phyloP scores from a whole-genome alignment of 2,329 filamentous ascomycete genomes.

The Penicillium sp. region DNA sequence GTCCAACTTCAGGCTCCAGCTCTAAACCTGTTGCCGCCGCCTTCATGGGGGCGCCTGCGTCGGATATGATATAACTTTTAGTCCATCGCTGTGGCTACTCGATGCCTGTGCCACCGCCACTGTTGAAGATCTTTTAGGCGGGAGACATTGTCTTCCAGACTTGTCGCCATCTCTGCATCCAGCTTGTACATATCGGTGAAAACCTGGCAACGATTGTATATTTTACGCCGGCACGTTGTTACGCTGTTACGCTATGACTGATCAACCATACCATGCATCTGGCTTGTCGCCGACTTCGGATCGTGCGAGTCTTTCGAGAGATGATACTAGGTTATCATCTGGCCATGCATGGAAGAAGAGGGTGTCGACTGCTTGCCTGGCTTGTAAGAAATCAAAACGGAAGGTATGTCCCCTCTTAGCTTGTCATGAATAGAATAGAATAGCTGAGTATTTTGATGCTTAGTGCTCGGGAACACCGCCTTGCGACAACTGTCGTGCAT shows the following conservation, averaged over 20 bases:
- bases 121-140: not conserved
- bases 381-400: constrained; percentile 44
- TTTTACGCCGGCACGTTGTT: not conserved
- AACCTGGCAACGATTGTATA: not conserved
- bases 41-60: not conserved
- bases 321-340: constrained; percentile 1
- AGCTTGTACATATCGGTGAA: not conserved
- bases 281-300: constrained; percentile 25
- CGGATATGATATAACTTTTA: constrained; percentile 2
- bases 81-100: not conserved
- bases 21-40: not conserved
- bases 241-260: not conserved
- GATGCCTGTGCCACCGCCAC: constrained; percentile 1
- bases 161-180: not conserved
- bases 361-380: constrained; percentile 41
- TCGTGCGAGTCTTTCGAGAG: constrained; percentile 11
- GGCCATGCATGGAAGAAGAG: constrained; percentile 33
- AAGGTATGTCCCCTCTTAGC: constrained; percentile 26
- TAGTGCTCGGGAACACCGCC: constrained; percentile 41
- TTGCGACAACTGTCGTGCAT: constrained; percentile 41
- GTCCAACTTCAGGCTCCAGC: not conserved
- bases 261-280: constrained; percentile 24
- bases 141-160: not conserved
- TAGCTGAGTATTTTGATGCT: not conserved
- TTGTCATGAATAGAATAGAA: no score